phyloP scores from a whole-genome alignment of 129 eudicot species.

The Heracleum sosnowskyi region DNA sequence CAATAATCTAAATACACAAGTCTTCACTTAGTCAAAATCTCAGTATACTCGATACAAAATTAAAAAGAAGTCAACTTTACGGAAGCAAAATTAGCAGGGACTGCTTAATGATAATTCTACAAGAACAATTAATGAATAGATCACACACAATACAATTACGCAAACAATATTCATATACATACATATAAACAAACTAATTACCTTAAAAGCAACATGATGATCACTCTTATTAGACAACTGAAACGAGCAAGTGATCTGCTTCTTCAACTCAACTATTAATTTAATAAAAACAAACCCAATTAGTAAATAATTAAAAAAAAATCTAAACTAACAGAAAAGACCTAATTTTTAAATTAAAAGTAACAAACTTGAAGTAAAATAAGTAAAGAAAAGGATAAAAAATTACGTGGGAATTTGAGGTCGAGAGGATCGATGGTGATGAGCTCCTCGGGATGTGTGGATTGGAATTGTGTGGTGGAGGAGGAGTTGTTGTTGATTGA shows the following conservation, averaged over 20 bases:
- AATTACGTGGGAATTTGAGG: conserved; percentile 30
- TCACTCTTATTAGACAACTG: conserved; percentile 40
- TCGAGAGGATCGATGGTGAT: conserved; percentile 30
- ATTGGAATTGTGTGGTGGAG: background rate
- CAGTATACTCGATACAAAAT: background rate
- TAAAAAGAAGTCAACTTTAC: background rate
- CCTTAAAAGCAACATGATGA: conserved; percentile 53
- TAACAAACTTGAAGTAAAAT: background rate
- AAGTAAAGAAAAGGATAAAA: background rate
- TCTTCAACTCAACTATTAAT: conserved; percentile 36
- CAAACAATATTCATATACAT: background rate
- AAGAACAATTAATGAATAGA: background rate
- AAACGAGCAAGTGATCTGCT: conserved; percentile 43
- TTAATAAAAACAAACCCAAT: conserved; percentile 1
- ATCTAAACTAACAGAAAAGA: background rate
- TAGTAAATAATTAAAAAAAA: background rate
- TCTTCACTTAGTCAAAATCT: background rate
- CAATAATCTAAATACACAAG: background rate
- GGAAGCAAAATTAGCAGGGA: background rate
- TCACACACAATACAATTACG: background rate
- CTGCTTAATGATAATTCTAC: background rate
- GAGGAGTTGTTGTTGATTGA: background rate
- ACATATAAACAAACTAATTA: background rate
- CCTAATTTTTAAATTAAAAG: background rate
- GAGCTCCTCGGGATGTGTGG: background rate